These are phyloP conservation scores for Moniliella sp. DNA, from an alignment of 1,284 basidiomycete genomes.

Conservation along the genomic window DNA sequence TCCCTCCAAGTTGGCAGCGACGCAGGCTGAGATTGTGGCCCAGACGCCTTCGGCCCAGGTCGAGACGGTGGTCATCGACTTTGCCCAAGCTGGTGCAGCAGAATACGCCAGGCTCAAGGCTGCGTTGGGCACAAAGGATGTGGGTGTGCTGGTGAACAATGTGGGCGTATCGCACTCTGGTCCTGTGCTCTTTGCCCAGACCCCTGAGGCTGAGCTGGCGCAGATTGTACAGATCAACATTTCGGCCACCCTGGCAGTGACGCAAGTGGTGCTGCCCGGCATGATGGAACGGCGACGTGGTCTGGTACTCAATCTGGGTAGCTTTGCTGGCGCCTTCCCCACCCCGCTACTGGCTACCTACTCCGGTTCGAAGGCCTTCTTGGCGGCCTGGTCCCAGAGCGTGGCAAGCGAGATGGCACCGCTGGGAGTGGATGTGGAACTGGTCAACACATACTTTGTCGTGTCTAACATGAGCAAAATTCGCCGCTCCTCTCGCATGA, in stretches of 20 bases:
- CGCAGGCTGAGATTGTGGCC: conserved; percentile 48
- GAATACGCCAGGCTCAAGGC: conserved; percentile 39
- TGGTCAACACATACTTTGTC: conserved; percentile 86
- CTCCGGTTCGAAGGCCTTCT: conserved; percentile 73
- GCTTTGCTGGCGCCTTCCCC: conserved; percentile 67
- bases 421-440: conserved; percentile 53
- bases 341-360: conserved; percentile 85
- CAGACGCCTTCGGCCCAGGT: conserved; percentile 38
- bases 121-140: conserved; percentile 44
- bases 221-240: conserved; percentile 41
- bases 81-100: conserved; percentile 40
- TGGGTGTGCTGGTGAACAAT: conserved; percentile 78
- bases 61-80: conserved; percentile 59
- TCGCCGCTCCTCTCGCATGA: conserved; percentile 47
- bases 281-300: conserved; percentile 63
- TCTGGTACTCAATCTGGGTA: conserved; percentile 73
- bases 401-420: conserved; percentile 60
- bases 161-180: conserved; percentile 66
- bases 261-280: conserved; percentile 46
- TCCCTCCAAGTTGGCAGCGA: conserved; percentile 45
- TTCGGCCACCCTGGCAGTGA: conserved; percentile 39
- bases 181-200: conserved; percentile 40
- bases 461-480: conserved; percentile 77
- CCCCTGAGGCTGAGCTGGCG: conserved; percentile 37
- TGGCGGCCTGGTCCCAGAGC: conserved; percentile 64